Evolutionary conservation across 306 rosid species (phyloP).

Genomic region (Dalbergia cochinchinensis): DNA sequence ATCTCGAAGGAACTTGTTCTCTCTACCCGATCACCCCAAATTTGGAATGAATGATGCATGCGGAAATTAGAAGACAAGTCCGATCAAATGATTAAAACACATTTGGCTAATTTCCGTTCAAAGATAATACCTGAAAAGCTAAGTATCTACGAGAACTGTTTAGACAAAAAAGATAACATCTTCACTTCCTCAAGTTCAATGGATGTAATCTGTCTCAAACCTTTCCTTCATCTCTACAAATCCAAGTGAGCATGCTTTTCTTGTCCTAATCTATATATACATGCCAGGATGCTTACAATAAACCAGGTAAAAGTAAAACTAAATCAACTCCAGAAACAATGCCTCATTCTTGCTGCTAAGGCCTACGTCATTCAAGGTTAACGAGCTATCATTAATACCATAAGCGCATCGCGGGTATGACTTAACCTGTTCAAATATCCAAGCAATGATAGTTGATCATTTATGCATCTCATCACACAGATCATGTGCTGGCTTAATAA

Average conservation of each 20-base stretch:
- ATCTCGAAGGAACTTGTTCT: too few species aligned
- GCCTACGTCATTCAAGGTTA: conserved; percentile 73
- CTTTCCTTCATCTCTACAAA: not conserved
- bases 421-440: conserved; percentile 65
- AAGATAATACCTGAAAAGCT: not conserved
- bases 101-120: not conserved
- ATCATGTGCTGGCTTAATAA: not conserved
- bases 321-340: conserved; percentile 78
- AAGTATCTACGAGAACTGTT: not conserved
- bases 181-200: conserved; percentile 4
- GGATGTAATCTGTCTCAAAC: not conserved
- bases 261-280: conserved; percentile 24
- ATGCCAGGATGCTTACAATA: conserved; percentile 21
- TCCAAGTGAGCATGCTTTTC: not conserved
- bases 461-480: conserved; percentile 7
- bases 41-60: not conserved
- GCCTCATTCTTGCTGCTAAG: conserved; percentile 85
- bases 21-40: not conserved
- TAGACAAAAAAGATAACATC: not conserved
- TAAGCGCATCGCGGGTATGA: conserved; percentile 78
- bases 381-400: conserved; percentile 54
- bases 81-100: conserved; percentile 5
- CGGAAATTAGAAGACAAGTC: conserved; percentile 7
- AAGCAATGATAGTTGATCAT: conserved; percentile 35
- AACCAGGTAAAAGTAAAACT: conserved; percentile 25